Percentiles rank a stretch among this genome's conserved stretches.
phyloP scores from a whole-genome alignment of 768 basidiomycete species.

The Mycena vulgaris region DNA sequence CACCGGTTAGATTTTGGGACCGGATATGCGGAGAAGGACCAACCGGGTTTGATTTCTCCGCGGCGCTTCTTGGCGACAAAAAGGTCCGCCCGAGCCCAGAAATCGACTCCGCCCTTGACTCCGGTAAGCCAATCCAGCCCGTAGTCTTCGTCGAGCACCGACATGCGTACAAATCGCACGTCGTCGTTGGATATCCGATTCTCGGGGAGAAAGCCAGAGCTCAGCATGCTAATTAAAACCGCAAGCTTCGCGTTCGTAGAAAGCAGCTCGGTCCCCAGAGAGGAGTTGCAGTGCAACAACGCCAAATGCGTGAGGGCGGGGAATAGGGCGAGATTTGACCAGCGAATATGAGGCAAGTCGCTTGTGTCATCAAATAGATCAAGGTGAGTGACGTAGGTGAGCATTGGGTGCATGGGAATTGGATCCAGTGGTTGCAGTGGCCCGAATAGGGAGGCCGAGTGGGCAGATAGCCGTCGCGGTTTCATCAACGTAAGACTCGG shows the following conservation, averaged over 20 bases:
- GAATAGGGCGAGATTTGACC: background rate
- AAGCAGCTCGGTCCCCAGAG: background rate
- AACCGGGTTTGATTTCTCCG: constrained; percentile 14
- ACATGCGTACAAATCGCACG: no score
- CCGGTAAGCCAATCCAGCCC: constrained; percentile 15
- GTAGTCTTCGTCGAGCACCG: no score
- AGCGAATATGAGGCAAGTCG: background rate
- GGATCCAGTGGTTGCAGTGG: no score
- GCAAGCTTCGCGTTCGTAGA: background rate
- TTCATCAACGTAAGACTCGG: background rate
- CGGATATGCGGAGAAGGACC: no score
- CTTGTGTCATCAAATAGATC: background rate
- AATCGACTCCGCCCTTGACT: background rate
- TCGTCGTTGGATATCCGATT: no score
- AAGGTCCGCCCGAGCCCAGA: constrained; percentile 9
- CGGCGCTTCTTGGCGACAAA: constrained; percentile 17
- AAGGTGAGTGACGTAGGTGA: background rate
- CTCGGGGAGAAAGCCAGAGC: no score
- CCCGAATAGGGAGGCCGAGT: background rate
- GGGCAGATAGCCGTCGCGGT: background rate
- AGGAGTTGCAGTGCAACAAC: background rate
- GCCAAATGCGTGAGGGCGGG: constrained; percentile 24
- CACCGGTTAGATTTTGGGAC: no score
- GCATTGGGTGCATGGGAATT: background rate
- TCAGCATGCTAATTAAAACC: no score